Conservation (phyloP, 1,139 yeast species). For the Pichia sp. region DNA sequence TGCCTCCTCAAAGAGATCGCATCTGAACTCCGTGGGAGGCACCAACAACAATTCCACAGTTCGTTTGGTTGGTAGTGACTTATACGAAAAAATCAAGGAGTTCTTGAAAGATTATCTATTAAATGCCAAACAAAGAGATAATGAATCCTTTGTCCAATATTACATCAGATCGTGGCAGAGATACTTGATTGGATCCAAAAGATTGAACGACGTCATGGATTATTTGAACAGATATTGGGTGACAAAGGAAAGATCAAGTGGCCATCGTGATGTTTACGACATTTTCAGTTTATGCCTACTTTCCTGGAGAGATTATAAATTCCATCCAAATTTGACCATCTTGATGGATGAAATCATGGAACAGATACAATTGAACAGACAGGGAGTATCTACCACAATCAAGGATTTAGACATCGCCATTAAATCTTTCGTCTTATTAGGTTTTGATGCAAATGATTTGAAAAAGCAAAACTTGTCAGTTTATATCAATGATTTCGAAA, state of each 20-base stretch:
- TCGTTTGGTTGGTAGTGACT: constrained; percentile 81
- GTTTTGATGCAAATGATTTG: constrained; percentile 77
- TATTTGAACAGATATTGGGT: constrained; percentile 99
- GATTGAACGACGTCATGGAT: constrained; percentile 90
- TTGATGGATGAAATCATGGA: constrained; percentile 72
- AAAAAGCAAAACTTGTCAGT: constrained; percentile 83
- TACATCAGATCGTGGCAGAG: constrained; percentile 90
- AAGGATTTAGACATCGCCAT: constrained; percentile 71
- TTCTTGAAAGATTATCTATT: constrained; percentile 66
- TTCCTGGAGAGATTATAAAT: constrained; percentile 86
- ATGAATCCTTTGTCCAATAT: constrained; percentile 75
- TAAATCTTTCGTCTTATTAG: constrained; percentile 76
- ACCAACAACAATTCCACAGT: constrained; percentile 32
- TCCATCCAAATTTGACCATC: constrained; percentile 57
- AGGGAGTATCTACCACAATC: constrained; percentile 73
- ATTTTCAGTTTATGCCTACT: constrained; percentile 84
- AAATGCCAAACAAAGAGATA: constrained; percentile 44
- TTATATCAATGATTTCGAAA: constrained; percentile 78
- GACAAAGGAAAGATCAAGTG: constrained; percentile 92
- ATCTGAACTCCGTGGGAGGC: constrained; percentile 26
- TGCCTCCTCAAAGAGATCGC: constrained; percentile 51
- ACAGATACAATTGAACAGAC: constrained; percentile 75
- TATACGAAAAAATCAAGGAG: constrained; percentile 67
- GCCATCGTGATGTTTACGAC: constrained; percentile 88
- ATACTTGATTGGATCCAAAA: constrained; percentile 88